These are phyloP conservation scores for Ustilago tritici DNA, from an alignment of 1,284 basidiomycete genomes.

Conservation along the genomic window DNA sequence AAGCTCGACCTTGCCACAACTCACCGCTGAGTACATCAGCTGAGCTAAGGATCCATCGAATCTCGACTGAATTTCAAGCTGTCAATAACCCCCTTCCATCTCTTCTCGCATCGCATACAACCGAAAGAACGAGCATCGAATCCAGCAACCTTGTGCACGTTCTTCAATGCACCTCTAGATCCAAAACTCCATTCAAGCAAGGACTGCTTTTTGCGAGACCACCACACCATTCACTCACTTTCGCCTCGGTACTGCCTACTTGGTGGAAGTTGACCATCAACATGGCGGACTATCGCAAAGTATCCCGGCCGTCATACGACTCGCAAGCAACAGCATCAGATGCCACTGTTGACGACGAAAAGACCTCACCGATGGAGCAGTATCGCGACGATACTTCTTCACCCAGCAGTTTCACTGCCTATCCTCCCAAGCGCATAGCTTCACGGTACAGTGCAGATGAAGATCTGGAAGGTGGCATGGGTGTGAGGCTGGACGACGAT, in stretches of 20 bases:
- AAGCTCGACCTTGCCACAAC: not conserved
- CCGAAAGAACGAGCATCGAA: not conserved
- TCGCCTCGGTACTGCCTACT: not conserved
- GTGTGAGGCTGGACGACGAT: conserved; percentile 47
- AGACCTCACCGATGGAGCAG: conserved; percentile 9
- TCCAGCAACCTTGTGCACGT: not conserved
- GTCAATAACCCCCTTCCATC: not conserved
- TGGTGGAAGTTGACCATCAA: not conserved
- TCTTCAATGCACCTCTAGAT: not conserved
- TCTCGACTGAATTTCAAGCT: not conserved
- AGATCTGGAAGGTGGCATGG: conserved; percentile 15
- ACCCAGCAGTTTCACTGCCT: not conserved
- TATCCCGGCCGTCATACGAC: conserved; percentile 39
- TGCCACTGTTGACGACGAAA: conserved; percentile 42
- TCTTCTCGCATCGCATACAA: not conserved
- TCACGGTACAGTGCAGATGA: conserved; percentile 10
- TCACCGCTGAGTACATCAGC: not conserved
- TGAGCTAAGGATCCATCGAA: not conserved
- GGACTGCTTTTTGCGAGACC: not conserved
- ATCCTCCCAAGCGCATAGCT: conserved; percentile 16
- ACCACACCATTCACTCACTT: not conserved
- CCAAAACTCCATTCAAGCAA: not conserved
- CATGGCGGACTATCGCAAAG: conserved; percentile 6
- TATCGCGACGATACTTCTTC: conserved; percentile 26
- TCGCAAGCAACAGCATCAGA: conserved; percentile 53